Evolutionary conservation across 2,329 filamentous ascomycete genomes (phyloP).

Genomic region (Bretziella fagacearum): DNA sequence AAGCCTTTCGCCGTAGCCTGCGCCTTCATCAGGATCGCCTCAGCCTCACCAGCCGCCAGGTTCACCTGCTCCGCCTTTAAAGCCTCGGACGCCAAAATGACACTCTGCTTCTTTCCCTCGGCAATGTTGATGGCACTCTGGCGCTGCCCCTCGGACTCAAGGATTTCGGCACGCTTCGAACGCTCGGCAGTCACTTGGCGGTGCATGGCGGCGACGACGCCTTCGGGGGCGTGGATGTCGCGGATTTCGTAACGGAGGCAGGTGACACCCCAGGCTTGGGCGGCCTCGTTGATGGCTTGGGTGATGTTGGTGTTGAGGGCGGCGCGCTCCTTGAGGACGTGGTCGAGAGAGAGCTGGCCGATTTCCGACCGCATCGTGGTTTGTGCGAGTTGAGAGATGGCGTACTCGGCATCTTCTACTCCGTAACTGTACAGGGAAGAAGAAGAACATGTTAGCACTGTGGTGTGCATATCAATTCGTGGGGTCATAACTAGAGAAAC

Average conservation of each 20-base stretch:
- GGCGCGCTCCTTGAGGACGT: constrained; percentile 92
- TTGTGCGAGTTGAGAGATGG: constrained; percentile 92
- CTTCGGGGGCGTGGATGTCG: constrained; percentile 88
- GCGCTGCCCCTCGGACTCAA: constrained; percentile 91
- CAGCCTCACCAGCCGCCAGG: constrained; percentile 75
- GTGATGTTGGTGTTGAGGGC: constrained; percentile 97
- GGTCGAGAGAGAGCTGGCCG: constrained; percentile 86
- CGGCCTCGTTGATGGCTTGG: constrained; percentile 95
- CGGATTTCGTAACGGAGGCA: constrained; percentile 96
- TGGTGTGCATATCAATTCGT: not conserved
- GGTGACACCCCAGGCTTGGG: constrained; percentile 89
- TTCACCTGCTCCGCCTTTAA: constrained; percentile 85
- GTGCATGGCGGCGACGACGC: constrained; percentile 95
- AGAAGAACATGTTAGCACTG: not conserved
- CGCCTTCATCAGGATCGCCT: constrained; percentile 79
- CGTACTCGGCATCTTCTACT: constrained; percentile 96
- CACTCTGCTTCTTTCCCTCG: constrained; percentile 90
- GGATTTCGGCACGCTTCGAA: constrained; percentile 91
- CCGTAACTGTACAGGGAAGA: constrained; percentile 69
- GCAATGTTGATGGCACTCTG: constrained; percentile 98
- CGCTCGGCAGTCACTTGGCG: constrained; percentile 93
- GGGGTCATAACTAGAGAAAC: constrained; percentile 17
- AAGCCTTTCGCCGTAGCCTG: constrained; percentile 76
- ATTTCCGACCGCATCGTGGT: constrained; percentile 99
- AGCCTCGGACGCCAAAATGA: constrained; percentile 90